phyloP scores from a whole-genome alignment of 192 early-diverging fungal genomes.

The Pilobolus umbonatus region DNA sequence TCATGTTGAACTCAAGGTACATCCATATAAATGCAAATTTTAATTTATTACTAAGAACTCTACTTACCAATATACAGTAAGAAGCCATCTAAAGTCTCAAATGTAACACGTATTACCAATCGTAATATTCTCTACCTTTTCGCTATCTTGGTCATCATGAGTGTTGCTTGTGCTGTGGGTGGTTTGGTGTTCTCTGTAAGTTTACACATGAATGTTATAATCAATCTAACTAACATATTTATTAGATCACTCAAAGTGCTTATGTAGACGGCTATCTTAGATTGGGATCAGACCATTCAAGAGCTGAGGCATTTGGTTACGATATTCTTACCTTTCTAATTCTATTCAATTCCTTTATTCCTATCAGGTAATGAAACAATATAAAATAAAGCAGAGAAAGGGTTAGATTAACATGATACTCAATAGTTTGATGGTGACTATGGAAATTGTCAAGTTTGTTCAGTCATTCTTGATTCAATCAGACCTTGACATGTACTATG shows the following conservation, averaged over 20 bases:
- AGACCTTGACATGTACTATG: conserved; percentile 96
- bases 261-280: conserved; percentile 4
- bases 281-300: neutral
- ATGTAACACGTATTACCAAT: conserved; percentile 88
- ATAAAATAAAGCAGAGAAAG: neutral
- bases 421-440: conserved; percentile 92
- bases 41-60: neutral
- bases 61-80: conserved; percentile 15
- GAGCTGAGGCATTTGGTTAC: conserved; percentile 61
- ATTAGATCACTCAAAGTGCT: conserved; percentile 8
- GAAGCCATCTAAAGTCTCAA: conserved; percentile 92
- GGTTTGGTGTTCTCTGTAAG: conserved; percentile 58
- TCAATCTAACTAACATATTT: neutral
- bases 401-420: conserved; percentile 15
- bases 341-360: conserved; percentile 98
- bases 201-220: neutral
- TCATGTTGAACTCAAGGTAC: conserved; percentile 88
- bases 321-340: conserved; percentile 97
- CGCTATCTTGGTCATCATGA: conserved; percentile 76
- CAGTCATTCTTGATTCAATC: conserved; percentile 84
- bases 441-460: conserved; percentile 97
- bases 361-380: conserved; percentile 66
- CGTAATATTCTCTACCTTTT: conserved; percentile 93
- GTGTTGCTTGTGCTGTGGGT: conserved; percentile 83
- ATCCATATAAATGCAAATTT: neutral